phyloP scores from a whole-genome alignment of 2,329 filamentous ascomycete species.

The Capronia coronata region DNA sequence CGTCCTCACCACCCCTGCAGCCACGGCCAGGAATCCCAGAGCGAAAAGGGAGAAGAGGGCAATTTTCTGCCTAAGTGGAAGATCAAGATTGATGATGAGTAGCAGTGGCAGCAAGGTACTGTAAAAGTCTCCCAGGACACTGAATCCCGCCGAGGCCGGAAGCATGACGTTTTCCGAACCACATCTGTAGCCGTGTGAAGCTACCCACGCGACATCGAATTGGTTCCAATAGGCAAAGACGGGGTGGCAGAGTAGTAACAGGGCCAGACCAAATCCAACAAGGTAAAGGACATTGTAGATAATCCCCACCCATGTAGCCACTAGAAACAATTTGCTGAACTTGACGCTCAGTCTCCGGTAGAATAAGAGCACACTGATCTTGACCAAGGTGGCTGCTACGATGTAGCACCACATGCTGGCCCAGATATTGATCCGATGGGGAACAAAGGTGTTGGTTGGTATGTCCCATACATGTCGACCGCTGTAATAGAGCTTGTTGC shows the following conservation, averaged over 20 bases:
- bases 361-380: constrained; percentile 28
- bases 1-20: constrained; percentile 23
- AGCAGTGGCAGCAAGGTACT: constrained; percentile 25
- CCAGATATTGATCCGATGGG: constrained; percentile 24
- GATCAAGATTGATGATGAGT: constrained; percentile 22
- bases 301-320: constrained; percentile 28
- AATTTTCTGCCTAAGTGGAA: constrained; percentile 23
- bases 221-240: constrained; percentile 26
- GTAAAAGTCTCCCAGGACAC: constrained; percentile 27
- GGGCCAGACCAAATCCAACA: constrained; percentile 19
- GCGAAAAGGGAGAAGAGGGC: constrained; percentile 25
- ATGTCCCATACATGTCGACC: constrained; percentile 28
- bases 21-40: constrained; percentile 26
- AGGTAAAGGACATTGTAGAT: constrained; percentile 26
- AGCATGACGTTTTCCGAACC: constrained; percentile 18
- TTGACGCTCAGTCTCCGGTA: constrained; percentile 27
- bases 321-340: constrained; percentile 21
- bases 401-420: constrained; percentile 22
- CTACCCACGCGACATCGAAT: constrained; percentile 20
- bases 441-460: constrained; percentile 11
- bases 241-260: constrained; percentile 24
- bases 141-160: constrained; percentile 21
- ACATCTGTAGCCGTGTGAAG: constrained; percentile 18
- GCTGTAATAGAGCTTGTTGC: constrained; percentile 21
- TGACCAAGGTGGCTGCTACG: constrained; percentile 14